A percentile compares a stretch with the other conserved stretches of the same genome.
phyloP scores from a whole-genome alignment of 257 asterid genomes.

The Nicotiana attenuata region DNA sequence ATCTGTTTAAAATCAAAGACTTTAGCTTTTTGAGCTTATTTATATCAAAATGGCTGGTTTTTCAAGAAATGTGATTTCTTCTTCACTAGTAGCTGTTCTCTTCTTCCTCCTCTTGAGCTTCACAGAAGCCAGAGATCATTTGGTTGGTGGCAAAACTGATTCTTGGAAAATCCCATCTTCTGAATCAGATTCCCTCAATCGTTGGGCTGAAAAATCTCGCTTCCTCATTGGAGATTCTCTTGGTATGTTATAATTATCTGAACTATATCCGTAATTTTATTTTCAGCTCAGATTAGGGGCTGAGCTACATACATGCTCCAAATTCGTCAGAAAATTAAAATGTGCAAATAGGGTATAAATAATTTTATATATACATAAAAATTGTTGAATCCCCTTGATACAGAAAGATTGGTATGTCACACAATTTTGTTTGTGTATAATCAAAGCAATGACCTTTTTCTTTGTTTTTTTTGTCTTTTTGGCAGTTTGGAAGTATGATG shows the following conservation, averaged over 20 bases:
- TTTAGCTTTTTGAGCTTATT: not conserved
- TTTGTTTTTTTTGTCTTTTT: not conserved
- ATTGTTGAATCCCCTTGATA: no score
- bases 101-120: constrained; percentile 23
- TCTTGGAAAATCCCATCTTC: constrained; percentile 59
- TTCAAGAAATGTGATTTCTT: constrained; percentile 12
- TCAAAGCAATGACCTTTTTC: no score
- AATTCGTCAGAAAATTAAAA: no score
- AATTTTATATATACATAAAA: no score
- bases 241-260: constrained; percentile 24
- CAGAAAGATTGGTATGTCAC: no score
- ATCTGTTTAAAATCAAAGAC: no score
- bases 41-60: constrained; percentile 18
- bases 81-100: constrained; percentile 14
- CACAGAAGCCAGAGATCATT: constrained; percentile 50
- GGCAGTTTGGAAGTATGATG: constrained; percentile 59
- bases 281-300: not conserved
- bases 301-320: no score
- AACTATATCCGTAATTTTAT: not conserved
- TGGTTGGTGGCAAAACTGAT: constrained; percentile 51
- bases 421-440: no score
- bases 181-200: constrained; percentile 48
- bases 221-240: constrained; percentile 64
- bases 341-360: no score
- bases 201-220: constrained; percentile 66